These are phyloP conservation scores for Calonectria pseudoturangicola DNA, from an alignment of 2,329 filamentous ascomycete species.

Conservation along the genomic window DNA sequence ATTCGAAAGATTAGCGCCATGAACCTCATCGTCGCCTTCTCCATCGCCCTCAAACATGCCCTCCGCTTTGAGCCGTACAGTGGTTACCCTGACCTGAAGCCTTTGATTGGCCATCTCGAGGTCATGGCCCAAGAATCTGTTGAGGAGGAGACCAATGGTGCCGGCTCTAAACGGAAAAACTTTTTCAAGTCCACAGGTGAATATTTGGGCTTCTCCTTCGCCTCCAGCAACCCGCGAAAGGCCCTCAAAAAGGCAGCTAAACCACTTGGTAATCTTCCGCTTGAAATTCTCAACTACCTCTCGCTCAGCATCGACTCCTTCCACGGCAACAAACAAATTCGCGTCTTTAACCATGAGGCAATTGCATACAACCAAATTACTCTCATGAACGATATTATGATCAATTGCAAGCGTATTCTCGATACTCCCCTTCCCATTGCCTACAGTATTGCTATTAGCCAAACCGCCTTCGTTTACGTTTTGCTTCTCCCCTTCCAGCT, in stretches of 20 bases:
- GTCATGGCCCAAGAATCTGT: neutral
- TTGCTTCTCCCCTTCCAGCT: conserved; percentile 9
- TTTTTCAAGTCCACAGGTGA: conserved; percentile 8
- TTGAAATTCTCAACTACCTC: conserved; percentile 21
- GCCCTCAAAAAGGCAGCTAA: neutral
- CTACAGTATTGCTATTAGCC: conserved; percentile 7
- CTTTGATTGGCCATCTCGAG: conserved; percentile 5
- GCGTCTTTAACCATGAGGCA: conserved; percentile 12
- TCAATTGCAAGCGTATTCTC: conserved; percentile 1
- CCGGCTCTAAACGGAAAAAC: neutral
- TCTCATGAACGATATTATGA: conserved; percentile 8
- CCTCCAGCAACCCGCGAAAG: conserved; percentile 1
- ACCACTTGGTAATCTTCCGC: conserved; percentile 8
- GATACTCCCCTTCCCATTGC: conserved; percentile 4
- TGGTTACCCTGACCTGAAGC: neutral
- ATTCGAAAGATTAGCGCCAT: conserved; percentile 22
- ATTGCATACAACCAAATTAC: conserved; percentile 7
- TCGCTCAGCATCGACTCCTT: conserved; percentile 15
- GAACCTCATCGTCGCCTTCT: conserved; percentile 19
- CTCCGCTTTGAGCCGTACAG: conserved; percentile 19
- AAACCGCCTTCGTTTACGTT: conserved; percentile 9
- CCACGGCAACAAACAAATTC: conserved; percentile 1
- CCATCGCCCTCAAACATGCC: conserved; percentile 9
- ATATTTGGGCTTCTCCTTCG: neutral
- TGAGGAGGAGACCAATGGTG: neutral